Evolutionary conservation across 2,329 filamentous ascomycete genomes (phyloP), one percentile per base, ranked within the genome.

Genomic region (Epichloe aotearoae): DNA sequence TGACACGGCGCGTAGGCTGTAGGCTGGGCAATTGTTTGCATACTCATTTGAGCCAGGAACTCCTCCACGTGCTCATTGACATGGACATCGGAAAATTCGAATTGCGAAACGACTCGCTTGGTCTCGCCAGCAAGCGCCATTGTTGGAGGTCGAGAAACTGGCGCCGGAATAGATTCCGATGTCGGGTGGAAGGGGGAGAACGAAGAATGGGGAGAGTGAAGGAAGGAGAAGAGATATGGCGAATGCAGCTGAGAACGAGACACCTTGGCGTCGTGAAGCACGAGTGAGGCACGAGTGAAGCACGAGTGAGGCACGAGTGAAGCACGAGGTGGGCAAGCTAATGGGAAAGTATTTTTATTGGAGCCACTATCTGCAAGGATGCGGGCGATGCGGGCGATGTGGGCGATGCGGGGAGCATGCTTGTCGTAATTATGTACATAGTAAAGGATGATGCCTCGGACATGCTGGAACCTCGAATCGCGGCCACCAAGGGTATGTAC

Each of bases 21-120:
- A 8, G 34, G 20, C 19, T 23, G 14, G 8, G 23, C 12, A 7
- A 41, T 11, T 6, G 10, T 20, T 30, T 1, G 66, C 69, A 51
- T 68, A 76, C 86, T 74, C 83, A 96, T 90, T 72, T 97, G 83
- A 54, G 75, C 74, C 57, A 96, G 78, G 64, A 95, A 98, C 66
- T 95, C 89, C 56, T 80, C 74, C 54, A 95, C 89, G 57, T 82
- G 86, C 61, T 76, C 79, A 66, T 88, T 88, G 62, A 96, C 77
- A 68, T 89, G 78, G 49, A 83, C 79, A 60, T 88, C 77, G 54
- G 80, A 75, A 69, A 90, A 91, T 50, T 95, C 87, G 70, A 97
- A 97, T 67, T 93, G 81, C 59, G 79, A 79, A 61, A 87, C 86
- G 62, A 96, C 81, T 63, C 80, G 80, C 75, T 83, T 82, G 53